Base-by-base conservation (phyloP, 306 rosid species). In the Malus sieversii region DNA sequence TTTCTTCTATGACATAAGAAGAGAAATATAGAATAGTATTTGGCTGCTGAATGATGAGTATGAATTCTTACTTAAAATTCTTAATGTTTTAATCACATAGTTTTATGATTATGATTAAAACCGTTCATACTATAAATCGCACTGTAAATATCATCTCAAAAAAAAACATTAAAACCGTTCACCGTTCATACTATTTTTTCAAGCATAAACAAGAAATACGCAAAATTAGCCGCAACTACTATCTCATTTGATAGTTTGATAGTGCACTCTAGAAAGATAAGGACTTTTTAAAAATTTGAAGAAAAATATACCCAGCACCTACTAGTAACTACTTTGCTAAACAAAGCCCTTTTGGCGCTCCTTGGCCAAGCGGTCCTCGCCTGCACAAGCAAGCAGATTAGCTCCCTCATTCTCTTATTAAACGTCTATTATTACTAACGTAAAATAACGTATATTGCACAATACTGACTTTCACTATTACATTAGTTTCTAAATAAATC, bases 191-290 rank as follows among this genome's bases (percentile, higher is more conserved):
- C 2, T 44, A 11, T 3, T 46, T 45, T 46, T 45, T 40, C 13
- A n/a, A 5, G 58, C 9, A 14, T 33, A 13, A 0, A 32, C 23
- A 19, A 33, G 10, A 3, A 1, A 19, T 19, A 1, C 1, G 3
- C 1, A 0, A 0, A 25, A 46, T 2, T 25, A 7, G 6, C 1
- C 0, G 7, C 15, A 45, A 4, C 0, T 8, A 44, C 13, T 6
- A 42, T 68, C 42, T 69, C 10, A 69, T 2, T 4, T 2, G 1
- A 25, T 25, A 27, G 16, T 14, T 14, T 45, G 13, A 25, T 0
- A 7, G 1, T 1, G 1, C 9, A 60, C 33, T 22, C 25, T 30
- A 15, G 3, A 13, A 9, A 23, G 5, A 62, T 62, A 29, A 30
- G 0, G 10, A 62, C 38, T 15, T 62, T 29, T 62, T 6, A 10